Base-by-base conservation (phyloP, 257 asterid species). In the Primulina huaijiensis region DNA sequence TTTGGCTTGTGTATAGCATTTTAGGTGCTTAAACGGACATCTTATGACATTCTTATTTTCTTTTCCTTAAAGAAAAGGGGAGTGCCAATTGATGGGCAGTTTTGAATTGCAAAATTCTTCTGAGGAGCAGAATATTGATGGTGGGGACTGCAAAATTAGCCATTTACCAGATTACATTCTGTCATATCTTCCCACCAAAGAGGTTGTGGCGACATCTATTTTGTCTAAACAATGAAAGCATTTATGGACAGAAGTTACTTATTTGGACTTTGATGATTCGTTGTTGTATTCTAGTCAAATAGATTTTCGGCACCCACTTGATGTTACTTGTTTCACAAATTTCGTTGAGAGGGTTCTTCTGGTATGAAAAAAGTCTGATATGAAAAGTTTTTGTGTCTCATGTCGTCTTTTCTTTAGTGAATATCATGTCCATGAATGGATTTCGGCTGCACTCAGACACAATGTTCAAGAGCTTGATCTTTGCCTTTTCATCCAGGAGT, bases 371-470 rank as follows among this genome's bases (percentile, higher is more conserved):
- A 72, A 69, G 34, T 77, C 82, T 27, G 63, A 57, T 17, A 62
- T 83, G 20, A 71, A 75, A 75, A 83, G 78, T 70, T 81, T 85
- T 35, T 80, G 88, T 34, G 88, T 85, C 38, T 83, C 86, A 21
- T 85, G 90, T 71, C 88, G 86, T 70, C 85, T 83, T 65, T 81
- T 79, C 64, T 83, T 85, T 72, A 79, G 74, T 79, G 85, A 79
- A 35, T 62, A 82, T 70, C 82, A 71, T 62, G 82, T 83, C 69
- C 76, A 73, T 69, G 77, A 84, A 2, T 83, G 90, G 90, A 64
- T 83, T 63, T 79, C 82, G n/a, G 68, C 68, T 40, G 87, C 85
- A 67, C 69, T 83, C 53, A 79, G 68, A 62, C 80, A 71, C 38
- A 85, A 79, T 31, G 81, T 75, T 75, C 70, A 81, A 69, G 81